Conservation (phyloP, 257 asterid species). For the Penstemon barbatus region DNA sequence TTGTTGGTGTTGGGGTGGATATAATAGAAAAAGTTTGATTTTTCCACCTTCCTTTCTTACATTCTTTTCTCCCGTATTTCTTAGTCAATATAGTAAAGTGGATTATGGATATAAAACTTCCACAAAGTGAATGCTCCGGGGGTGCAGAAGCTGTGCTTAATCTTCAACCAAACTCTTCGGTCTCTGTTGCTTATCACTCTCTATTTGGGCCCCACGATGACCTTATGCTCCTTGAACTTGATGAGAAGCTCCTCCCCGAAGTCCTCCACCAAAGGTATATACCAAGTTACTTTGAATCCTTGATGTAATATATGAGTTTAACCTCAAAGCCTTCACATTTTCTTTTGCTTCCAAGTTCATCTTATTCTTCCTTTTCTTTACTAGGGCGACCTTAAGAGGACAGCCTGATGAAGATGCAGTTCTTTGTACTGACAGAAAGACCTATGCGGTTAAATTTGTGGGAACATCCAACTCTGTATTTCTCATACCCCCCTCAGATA, state of each 20-base stretch:
- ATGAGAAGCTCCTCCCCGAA: slow-evolving; percentile 78
- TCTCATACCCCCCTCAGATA: slow-evolving; percentile 72
- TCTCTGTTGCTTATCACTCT: slow-evolving; percentile 69
- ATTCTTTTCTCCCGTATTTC: background rate
- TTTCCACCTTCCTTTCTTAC: background rate
- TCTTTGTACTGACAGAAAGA: slow-evolving; percentile 78
- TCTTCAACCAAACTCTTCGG: slow-evolving; percentile 59
- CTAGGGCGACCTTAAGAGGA: slow-evolving; percentile 84
- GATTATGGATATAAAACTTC: slow-evolving; percentile 39
- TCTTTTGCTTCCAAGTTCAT: slow-evolving; percentile 7
- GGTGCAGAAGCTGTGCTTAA: slow-evolving; percentile 79
- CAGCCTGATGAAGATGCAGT: slow-evolving; percentile 93
- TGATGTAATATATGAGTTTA: slow-evolving; percentile 5
- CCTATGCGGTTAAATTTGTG: slow-evolving; percentile 85
- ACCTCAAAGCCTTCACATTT: background rate
- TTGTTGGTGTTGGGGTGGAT: slow-evolving; percentile 10
- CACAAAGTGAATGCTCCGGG: slow-evolving; percentile 35
- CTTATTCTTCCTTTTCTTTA: slow-evolving; percentile 5
- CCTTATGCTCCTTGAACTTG: slow-evolving; percentile 82
- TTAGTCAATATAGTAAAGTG: slow-evolving; percentile 23
- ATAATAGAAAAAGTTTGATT: background rate
- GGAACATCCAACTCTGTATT: slow-evolving; percentile 89
- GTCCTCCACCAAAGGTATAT: slow-evolving; percentile 67
- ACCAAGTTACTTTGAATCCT: background rate
- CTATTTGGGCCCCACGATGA: slow-evolving; percentile 74